A percentile compares a stretch with the other conserved stretches of the same genome.
These are phyloP conservation scores for Phytophthora aleatoria DNA, from an alignment of 352 stramenopile species.

Conservation along the genomic window DNA sequence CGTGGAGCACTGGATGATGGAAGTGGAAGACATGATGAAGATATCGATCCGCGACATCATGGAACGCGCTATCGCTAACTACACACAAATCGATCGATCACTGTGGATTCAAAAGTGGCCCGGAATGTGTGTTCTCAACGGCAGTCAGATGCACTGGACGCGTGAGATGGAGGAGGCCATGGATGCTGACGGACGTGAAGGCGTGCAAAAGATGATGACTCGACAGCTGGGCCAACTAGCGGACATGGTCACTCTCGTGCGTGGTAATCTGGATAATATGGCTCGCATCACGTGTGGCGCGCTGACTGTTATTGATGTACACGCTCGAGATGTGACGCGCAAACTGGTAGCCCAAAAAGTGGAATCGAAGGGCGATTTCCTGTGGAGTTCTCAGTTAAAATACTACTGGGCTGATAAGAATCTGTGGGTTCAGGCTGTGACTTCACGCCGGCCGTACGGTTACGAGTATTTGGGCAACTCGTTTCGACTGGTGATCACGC, in stretches of 20 bases:
- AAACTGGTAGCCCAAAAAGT: constrained; percentile 92
- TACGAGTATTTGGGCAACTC: constrained; percentile 98
- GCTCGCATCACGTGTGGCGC: constrained; percentile 90
- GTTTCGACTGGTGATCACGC: constrained; percentile 96
- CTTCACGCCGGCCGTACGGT: constrained; percentile 90
- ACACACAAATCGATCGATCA: constrained; percentile 79
- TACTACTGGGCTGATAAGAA: constrained; percentile 95
- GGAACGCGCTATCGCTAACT: constrained; percentile 87
- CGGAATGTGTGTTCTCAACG: constrained; percentile 91
- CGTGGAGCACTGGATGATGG: constrained; percentile 94
- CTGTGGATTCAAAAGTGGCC: constrained; percentile 95
- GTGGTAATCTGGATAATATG: constrained; percentile 88
- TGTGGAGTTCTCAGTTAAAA: constrained; percentile 87
- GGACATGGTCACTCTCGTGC: constrained; percentile 94
- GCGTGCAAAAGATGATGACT: constrained; percentile 80
- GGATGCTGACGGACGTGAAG: constrained; percentile 71
- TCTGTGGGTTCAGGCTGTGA: constrained; percentile 90
- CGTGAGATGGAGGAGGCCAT: constrained; percentile 90
- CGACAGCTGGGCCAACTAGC: constrained; percentile 89
- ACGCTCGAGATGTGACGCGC: constrained; percentile 94
- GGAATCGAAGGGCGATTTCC: constrained; percentile 86
- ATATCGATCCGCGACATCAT: constrained; percentile 89
- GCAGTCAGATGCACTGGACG: constrained; percentile 95
- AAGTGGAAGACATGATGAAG: constrained; percentile 95
- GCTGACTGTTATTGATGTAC: constrained; percentile 95